Conservation (phyloP, 2,329 filamentous ascomycete genomes). For the Neonectria coccinea region DNA sequence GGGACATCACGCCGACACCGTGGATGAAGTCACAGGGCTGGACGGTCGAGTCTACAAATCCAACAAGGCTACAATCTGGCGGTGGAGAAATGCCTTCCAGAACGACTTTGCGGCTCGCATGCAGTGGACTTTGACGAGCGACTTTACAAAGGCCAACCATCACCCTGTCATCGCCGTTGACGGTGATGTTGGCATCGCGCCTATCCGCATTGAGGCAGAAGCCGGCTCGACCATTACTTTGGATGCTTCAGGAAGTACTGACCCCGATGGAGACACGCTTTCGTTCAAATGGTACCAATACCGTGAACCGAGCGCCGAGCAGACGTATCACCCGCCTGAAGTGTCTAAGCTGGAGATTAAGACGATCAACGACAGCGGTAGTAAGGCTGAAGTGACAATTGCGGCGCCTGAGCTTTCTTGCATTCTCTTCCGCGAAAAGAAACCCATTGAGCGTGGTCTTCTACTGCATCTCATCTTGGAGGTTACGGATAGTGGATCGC, state of each 20-base stretch:
- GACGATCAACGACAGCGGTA: constrained; percentile 11
- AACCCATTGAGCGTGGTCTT: constrained; percentile 23
- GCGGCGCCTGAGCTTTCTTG: constrained; percentile 26
- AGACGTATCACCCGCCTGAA: constrained; percentile 38
- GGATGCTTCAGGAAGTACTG: constrained; percentile 59
- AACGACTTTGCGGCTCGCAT: constrained; percentile 58
- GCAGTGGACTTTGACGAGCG: constrained; percentile 51
- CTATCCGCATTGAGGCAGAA: constrained; percentile 54
- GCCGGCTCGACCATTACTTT: constrained; percentile 55
- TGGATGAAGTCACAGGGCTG: constrained; percentile 43
- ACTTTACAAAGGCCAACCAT: constrained; percentile 56
- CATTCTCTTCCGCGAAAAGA: constrained; percentile 25
- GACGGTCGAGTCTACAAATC: constrained; percentile 42
- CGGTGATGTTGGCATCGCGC: constrained; percentile 52
- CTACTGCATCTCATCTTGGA: constrained; percentile 32
- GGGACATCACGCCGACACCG: constrained; percentile 42
- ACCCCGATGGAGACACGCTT: constrained; percentile 58
- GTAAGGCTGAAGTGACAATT: constrained; percentile 20
- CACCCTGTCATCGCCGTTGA: constrained; percentile 59
- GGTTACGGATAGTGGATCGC: constrained; percentile 28
- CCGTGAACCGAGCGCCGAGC: constrained; percentile 50
- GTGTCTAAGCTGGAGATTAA: constrained; percentile 24
- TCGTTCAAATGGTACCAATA: constrained; percentile 66
- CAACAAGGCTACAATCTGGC: constrained; percentile 56
- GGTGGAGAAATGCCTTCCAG: constrained; percentile 56